Percentiles rank a stretch among this genome's conserved stretches.
phyloP scores from a whole-genome alignment of 2,329 filamentous ascomycete genomes.

The Diplodia sapinea region DNA sequence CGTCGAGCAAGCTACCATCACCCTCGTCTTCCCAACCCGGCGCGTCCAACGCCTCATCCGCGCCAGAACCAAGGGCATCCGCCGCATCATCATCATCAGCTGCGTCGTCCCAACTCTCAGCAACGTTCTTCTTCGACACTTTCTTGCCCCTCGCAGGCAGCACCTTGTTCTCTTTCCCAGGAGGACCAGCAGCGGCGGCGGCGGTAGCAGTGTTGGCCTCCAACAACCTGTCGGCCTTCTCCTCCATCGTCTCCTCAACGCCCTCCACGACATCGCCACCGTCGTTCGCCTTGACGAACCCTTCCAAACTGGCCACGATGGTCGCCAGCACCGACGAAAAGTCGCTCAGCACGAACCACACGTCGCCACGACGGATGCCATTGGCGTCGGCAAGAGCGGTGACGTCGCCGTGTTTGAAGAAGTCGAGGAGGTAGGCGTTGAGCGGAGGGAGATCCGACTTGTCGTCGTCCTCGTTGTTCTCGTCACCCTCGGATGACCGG shows the following conservation, averaged over 20 bases:
- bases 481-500: constrained; percentile 47
- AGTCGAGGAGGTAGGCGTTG: constrained; percentile 76
- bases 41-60: constrained; percentile 28
- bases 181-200: constrained; percentile 49
- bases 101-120: constrained; percentile 47
- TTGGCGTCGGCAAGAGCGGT: constrained; percentile 68
- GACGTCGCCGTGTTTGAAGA: constrained; percentile 74
- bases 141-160: constrained; percentile 45
- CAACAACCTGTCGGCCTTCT: constrained; percentile 51
- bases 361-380: constrained; percentile 67
- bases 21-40: constrained; percentile 52
- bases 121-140: constrained; percentile 41
- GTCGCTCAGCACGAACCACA: constrained; percentile 76
- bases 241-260: constrained; percentile 47
- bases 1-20: constrained; percentile 58
- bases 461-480: too few species aligned
- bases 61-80: constrained; percentile 37
- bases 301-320: constrained; percentile 69
- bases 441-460: constrained; percentile 47
- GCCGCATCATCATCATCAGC: constrained; percentile 34
- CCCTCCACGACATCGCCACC: constrained; percentile 60
- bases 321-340: constrained; percentile 71
- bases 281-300: constrained; percentile 59
- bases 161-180: constrained; percentile 36
- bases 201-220: constrained; percentile 48